Evolutionary conservation across 129 eudicot genomes (phyloP).

Genomic region (Heracleum sosnowskyi): DNA sequence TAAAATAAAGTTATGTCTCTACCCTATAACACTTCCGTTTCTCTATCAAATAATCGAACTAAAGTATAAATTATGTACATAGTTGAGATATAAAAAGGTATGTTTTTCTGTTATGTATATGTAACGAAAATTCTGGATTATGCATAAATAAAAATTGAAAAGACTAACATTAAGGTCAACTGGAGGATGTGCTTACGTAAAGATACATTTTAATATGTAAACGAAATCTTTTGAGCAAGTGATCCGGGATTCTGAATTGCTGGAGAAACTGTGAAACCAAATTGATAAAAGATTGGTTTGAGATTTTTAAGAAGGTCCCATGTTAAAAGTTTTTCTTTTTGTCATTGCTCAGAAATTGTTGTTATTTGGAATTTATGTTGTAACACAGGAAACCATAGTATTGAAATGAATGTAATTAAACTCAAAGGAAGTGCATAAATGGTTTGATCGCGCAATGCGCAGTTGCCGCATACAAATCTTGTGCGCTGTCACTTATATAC

Average conservation of each 20-base stretch:
- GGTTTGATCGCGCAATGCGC: not conserved
- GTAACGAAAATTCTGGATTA: not conserved
- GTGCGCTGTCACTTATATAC: not conserved
- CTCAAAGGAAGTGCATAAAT: not conserved
- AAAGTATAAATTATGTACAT: not conserved
- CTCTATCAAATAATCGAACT: not conserved
- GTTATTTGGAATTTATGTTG: not conserved
- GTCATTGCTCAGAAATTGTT: not conserved
- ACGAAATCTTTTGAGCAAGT: not conserved
- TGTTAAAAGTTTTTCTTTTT: not conserved
- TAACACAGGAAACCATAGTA: not conserved
- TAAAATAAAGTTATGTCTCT: not conserved
- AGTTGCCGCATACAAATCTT: not conserved
- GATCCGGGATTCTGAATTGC: not conserved
- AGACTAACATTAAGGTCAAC: not conserved
- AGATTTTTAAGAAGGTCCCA: not conserved
- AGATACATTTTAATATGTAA: not conserved
- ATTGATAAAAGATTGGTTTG: not conserved
- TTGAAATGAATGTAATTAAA: not conserved
- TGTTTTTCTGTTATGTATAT: not conserved
- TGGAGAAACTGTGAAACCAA: not conserved
- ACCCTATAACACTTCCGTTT: not conserved
- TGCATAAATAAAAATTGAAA: not conserved
- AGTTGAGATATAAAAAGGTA: not conserved
- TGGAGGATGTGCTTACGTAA: not conserved